Evolutionary conservation across 805 yeast genomes (phyloP), one percentile per base, ranked within the genome.

Genomic region (Ogataea ramenticola): DNA sequence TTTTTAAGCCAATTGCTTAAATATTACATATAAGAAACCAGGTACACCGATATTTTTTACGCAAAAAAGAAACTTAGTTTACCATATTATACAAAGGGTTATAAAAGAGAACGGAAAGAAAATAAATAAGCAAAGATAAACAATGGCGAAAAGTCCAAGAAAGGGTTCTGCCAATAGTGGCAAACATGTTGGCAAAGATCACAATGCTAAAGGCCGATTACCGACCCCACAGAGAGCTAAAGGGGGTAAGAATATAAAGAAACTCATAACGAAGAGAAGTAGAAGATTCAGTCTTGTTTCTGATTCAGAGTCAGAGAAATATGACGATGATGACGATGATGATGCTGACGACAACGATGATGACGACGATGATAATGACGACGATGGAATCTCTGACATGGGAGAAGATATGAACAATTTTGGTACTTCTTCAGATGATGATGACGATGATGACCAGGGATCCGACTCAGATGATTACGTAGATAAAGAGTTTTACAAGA

Each of bases 71-170:
- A 16, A 3, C 12, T 4, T 17, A 37, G 15, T 37, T 37, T n/a
- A 36, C 12, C 11, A 15, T 15, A 36, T 16, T 11, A 12, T 19
- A 34, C 11, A 14, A 7, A 34, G n/a, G 17, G 15, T n/a, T n/a
- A n/a, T n/a, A 9, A 8, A 11, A 34, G 20, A 11, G 19, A 15
- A 11, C 16, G 19, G 6, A 34, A n/a, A 19, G 22, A 12, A 14
- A 34, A 34, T 34, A 14, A 8, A 34, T 3, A 17, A 19, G 6
- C 16, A 19, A 20, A 34, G 8, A 17, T 22, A 22, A 27, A 46
- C 16, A 37, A 61, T 62, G 66, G 56, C 61, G 12, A 58, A 57
- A 43, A 56, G 55, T 49, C 60, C 63, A 39, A 56, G 59, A 43
- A 64, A 55, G 62, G 32, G 46, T 53, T 36, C 52, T 53, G 21